A percentile compares a stretch with the other conserved stretches of the same genome.
Conservation (phyloP, 2,329 filamentous ascomycete genomes). For the Colletotrichum sp. region DNA sequence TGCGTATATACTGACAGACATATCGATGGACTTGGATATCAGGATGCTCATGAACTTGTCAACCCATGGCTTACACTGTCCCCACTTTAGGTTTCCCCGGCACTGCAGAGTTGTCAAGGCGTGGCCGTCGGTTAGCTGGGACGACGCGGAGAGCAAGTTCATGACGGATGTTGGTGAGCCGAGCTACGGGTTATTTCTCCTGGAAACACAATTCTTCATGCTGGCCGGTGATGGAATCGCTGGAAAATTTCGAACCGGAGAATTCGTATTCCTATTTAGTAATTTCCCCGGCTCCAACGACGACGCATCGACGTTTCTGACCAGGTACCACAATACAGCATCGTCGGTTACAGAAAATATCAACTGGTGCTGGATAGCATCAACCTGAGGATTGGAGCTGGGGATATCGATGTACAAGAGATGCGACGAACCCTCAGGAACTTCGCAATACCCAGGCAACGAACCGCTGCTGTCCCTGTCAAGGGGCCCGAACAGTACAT, state of each 20-base stretch:
- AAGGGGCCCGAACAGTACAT: accelerated
- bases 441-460: not conserved
- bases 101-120: not conserved
- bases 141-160: accelerated
- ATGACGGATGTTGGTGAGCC: too few species aligned
- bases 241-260: accelerated
- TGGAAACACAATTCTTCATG: not conserved
- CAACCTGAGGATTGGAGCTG: accelerated
- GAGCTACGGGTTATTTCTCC: not conserved
- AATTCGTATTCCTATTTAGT: not conserved
- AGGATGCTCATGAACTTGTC: too few species aligned
- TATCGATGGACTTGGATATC: too few species aligned
- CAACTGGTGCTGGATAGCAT: accelerated
- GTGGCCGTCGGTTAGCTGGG: not conserved
- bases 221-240: accelerated
- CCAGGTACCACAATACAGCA: not conserved
- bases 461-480: accelerated
- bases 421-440: not conserved
- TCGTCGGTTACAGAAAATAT: not conserved
- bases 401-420: accelerated
- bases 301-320: too few species aligned
- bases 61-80: too few species aligned
- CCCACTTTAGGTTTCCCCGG: too few species aligned
- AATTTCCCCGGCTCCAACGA: too few species aligned
- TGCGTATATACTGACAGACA: not conserved